Percentiles rank a stretch among this genome's conserved stretches.
Evolutionary conservation across 768 basidiomycete genomes (phyloP).

Genomic region (Serpula lacrymans): DNA sequence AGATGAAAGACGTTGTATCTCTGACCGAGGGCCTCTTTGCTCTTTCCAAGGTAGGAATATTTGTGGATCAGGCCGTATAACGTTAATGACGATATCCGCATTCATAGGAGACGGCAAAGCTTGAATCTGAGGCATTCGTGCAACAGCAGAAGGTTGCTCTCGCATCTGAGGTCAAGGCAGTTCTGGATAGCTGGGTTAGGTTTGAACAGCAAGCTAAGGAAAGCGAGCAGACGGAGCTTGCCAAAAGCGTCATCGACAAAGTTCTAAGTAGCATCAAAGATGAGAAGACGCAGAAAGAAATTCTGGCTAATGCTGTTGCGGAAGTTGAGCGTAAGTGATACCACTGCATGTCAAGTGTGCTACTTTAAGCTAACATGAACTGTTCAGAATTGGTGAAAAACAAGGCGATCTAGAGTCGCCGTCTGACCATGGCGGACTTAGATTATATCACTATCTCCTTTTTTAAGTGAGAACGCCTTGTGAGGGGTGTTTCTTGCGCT

Average conservation of each 20-base stretch:
- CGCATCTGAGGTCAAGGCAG: conserved; percentile 86
- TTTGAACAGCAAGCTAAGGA: conserved; percentile 97
- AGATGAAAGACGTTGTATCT: conserved; percentile 94
- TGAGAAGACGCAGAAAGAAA: conserved; percentile 85
- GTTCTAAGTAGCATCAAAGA: conserved; percentile 81
- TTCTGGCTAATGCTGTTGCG: conserved; percentile 71
- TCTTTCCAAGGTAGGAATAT: conserved; percentile 73
- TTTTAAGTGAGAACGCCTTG: no score
- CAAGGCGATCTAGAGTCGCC: conserved; percentile 77
- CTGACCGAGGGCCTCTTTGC: conserved; percentile 89
- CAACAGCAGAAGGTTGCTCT: conserved; percentile 87
- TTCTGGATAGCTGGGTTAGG: conserved; percentile 97
- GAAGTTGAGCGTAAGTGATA: conserved; percentile 90
- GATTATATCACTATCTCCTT: no score
- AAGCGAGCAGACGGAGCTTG: conserved; percentile 90
- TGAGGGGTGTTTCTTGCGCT: no score
- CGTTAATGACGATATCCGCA: not conserved
- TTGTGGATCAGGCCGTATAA: not conserved
- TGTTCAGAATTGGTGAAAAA: conserved; percentile 81
- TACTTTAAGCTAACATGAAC: conserved; percentile 2
- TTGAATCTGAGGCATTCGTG: conserved; percentile 88
- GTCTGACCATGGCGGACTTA: conserved; percentile 15
- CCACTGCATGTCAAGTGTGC: not conserved
- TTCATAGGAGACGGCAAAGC: conserved; percentile 85
- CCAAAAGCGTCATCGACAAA: conserved; percentile 83